Evolutionary conservation across 1,284 basidiomycete genomes (phyloP), one percentile per base, ranked within the genome.

Genomic region (Coniophora puteana): DNA sequence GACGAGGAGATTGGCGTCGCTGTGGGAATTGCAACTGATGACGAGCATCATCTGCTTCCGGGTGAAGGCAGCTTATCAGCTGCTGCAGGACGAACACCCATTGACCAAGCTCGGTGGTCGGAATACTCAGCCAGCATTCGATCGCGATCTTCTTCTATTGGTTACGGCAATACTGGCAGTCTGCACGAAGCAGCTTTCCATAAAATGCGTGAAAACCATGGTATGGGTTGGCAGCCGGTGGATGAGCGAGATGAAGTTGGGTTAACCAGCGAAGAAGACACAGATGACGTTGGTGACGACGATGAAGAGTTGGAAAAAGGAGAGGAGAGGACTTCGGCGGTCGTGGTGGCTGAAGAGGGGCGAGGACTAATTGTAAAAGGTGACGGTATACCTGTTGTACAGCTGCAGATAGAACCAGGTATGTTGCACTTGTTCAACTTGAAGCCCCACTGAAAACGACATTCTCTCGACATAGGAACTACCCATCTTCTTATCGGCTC

Each of bases 401-500:
- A 82, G 38, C 66, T 90, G 11, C 72, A 80, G 40, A 76, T 85
- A 27, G 75, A 79, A 42, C 70, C 80, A 56, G 88, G 87, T 89
- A 52, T 48, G 77, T 62, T 10, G 43, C 3, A 24, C 32, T 10
- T 18, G 2, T 18, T 3, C 8, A 14, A 17, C 26, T 6, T 5
- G 11, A 8, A 25, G 18, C 22, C 14, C 43, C 8, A 4, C 38
- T 45, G 28, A 60, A 12, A 11, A 14, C 7, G n/a, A 47, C 25
- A 7, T 36, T 29, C 23, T 30, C 41, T 45, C 27, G 18, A 44
- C 36, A 26, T 58, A 92, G 92, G 85, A 26, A 91, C 90, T 16
- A 96, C 93, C 0, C 93, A 96, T 69, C 73, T 96, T 37, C 72
- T 95, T 33, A 77, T 96, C 38, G 79, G 86, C 14, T 80, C 81